Conservation (phyloP, 495 filamentous ascomycete genomes). For the Trichodelitschia bisporula region DNA sequence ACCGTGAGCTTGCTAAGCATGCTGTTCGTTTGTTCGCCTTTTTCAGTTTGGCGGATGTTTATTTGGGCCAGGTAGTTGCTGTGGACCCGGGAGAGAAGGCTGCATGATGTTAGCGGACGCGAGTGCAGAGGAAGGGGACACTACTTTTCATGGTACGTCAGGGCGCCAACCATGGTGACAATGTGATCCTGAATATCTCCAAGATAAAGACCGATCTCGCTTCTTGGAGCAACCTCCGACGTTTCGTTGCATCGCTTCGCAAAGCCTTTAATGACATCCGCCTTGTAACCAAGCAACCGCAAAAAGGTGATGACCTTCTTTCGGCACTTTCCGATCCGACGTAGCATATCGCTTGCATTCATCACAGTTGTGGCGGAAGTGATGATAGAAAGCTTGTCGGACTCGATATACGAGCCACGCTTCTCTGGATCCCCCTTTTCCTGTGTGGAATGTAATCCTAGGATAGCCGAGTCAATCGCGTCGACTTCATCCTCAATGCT, state of each 20-base stretch:
- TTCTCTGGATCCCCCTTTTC: slow-evolving; percentile 3
- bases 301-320: slow-evolving; percentile 95
- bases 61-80: slow-evolving; percentile 87
- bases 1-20: slow-evolving; percentile 89
- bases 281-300: slow-evolving; percentile 82
- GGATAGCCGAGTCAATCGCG: slow-evolving; percentile 19
- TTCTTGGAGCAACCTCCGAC: slow-evolving; percentile 86
- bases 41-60: slow-evolving; percentile 94
- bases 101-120: slow-evolving; percentile 15
- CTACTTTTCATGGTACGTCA: slow-evolving; percentile 88
- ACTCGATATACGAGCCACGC: no score
- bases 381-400: no score
- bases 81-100: slow-evolving; percentile 76
- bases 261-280: slow-evolving; percentile 95
- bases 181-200: slow-evolving; percentile 98
- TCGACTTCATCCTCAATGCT: slow-evolving; percentile 31
- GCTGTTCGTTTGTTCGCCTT: slow-evolving; percentile 85
- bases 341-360: slow-evolving; percentile 57
- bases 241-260: slow-evolving; percentile 98
- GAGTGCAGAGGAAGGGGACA: neutral
- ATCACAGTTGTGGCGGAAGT: slow-evolving; percentile 18
- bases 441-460: slow-evolving; percentile 40
- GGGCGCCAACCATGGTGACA: slow-evolving; percentile 87
- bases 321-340: slow-evolving; percentile 72
- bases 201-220: slow-evolving; percentile 84